Conservation (phyloP, 208 protist species). For the Leishmania braziliensis region DNA sequence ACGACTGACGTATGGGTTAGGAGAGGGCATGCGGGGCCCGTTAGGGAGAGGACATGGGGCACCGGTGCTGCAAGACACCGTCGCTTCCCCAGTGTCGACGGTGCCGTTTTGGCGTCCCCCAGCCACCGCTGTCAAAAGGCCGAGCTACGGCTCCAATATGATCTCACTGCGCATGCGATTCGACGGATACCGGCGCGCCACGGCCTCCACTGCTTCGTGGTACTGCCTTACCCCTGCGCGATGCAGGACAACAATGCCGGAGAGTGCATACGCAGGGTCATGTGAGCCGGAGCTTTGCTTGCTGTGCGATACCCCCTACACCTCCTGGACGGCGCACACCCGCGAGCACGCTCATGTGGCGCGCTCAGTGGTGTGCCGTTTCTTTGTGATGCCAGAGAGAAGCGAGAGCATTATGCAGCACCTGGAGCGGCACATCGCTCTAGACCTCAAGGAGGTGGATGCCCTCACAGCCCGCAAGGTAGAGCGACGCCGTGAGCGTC, state of each 20-base stretch:
- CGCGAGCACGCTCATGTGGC: conserved; percentile 47
- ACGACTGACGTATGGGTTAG: background rate
- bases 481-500: conserved; percentile 52
- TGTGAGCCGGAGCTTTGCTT: conserved; percentile 17
- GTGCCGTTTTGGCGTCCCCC: background rate
- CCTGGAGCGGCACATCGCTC: conserved; percentile 71
- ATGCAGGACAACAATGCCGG: background rate
- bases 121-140: background rate
- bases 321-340: conserved; percentile 51
- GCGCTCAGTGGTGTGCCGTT: conserved; percentile 50
- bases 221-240: conserved; percentile 4
- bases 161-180: background rate
- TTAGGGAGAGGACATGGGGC: background rate
- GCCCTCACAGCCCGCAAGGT: conserved; percentile 54
- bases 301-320: conserved; percentile 35
- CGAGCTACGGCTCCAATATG: background rate
- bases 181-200: background rate
- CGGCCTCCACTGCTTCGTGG: background rate
- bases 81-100: background rate
- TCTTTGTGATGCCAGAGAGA: conserved; percentile 58
- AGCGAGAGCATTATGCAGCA: conserved; percentile 63
- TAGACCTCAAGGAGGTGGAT: conserved; percentile 75
- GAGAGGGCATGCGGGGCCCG: background rate
- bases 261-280: background rate
- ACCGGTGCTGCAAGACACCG: background rate